Conservation (phyloP, 1,139 yeast species). For the Protomyces inundatus region DNA sequence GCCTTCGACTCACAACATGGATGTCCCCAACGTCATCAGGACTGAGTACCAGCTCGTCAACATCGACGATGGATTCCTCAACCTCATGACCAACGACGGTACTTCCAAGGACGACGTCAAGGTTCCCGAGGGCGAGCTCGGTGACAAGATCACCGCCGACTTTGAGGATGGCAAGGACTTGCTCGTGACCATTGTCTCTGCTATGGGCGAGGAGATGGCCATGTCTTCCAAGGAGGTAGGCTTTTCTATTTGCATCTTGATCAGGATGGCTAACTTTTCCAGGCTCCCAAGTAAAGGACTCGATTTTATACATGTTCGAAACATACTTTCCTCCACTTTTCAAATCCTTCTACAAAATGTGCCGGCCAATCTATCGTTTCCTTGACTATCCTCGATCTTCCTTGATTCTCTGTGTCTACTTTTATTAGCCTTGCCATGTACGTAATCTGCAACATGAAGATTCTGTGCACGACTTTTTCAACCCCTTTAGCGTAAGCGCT, state of each 20-base stretch:
- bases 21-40: slow-evolving; percentile 82
- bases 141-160: slow-evolving; percentile 82
- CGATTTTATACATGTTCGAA: background rate
- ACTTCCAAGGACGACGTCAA: slow-evolving; percentile 98
- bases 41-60: slow-evolving; percentile 48
- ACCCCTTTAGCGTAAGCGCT: no score
- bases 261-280: background rate
- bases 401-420: background rate
- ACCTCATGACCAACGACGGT: slow-evolving; percentile 95
- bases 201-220: slow-evolving; percentile 85
- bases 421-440: background rate
- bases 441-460: background rate
- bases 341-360: background rate
- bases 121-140: slow-evolving; percentile 96
- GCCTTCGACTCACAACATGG: slow-evolving; percentile 99
- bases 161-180: slow-evolving; percentile 98
- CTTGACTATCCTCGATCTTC: background rate
- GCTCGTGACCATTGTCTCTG: slow-evolving; percentile 88
- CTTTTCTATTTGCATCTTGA: background rate
- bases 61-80: slow-evolving; percentile 96
- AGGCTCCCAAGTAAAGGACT: background rate
- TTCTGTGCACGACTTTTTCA: no score
- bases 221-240: slow-evolving; percentile 17
- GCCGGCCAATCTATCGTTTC: background rate
- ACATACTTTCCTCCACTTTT: background rate